Conservation (phyloP, 1,139 yeast species). For the Kurtzmaniella natalensis region DNA sequence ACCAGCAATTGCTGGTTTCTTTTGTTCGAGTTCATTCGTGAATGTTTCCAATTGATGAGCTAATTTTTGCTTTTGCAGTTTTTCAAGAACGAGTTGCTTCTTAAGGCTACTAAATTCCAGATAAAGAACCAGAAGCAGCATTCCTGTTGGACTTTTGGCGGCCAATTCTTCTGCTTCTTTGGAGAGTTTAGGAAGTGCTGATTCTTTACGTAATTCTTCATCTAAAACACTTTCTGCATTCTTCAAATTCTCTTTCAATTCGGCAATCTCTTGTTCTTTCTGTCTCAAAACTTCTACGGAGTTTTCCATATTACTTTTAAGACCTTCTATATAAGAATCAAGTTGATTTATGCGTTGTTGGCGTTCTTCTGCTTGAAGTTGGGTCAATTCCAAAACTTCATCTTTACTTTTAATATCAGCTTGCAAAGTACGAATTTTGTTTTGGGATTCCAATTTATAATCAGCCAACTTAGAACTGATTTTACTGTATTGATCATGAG, state of each 20-base stretch:
- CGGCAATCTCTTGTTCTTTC: slow-evolving; percentile 30
- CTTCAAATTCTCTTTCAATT: slow-evolving; percentile 32
- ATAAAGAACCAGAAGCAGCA: slow-evolving; percentile 65
- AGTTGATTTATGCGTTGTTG: slow-evolving; percentile 43
- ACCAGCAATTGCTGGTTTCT: slow-evolving; percentile 73
- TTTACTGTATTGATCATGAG: slow-evolving; percentile 38
- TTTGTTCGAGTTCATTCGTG: slow-evolving; percentile 71
- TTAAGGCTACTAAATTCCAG: slow-evolving; percentile 64
- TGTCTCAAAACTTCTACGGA: slow-evolving; percentile 20
- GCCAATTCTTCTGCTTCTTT: slow-evolving; percentile 42
- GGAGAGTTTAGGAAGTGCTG: slow-evolving; percentile 35
- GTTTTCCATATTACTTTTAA: slow-evolving; percentile 35
- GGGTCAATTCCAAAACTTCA: slow-evolving; percentile 56
- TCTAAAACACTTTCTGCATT: slow-evolving; percentile 42
- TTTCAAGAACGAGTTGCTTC: slow-evolving; percentile 66
- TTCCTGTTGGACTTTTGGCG: slow-evolving; percentile 41
- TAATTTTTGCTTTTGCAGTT: slow-evolving; percentile 64
- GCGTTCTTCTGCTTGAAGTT: slow-evolving; percentile 45
- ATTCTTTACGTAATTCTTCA: slow-evolving; percentile 36
- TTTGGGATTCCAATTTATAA: slow-evolving; percentile 23
- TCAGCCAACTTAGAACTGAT: slow-evolving; percentile 34
- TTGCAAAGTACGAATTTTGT: slow-evolving; percentile 49
- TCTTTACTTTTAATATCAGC: slow-evolving; percentile 64
- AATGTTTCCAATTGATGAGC: slow-evolving; percentile 69
- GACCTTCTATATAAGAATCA: slow-evolving; percentile 40